A percentile compares a stretch with the other conserved stretches of the same genome.
phyloP scores from a whole-genome alignment of 805 yeast species.

The Yarrowia sp. region DNA sequence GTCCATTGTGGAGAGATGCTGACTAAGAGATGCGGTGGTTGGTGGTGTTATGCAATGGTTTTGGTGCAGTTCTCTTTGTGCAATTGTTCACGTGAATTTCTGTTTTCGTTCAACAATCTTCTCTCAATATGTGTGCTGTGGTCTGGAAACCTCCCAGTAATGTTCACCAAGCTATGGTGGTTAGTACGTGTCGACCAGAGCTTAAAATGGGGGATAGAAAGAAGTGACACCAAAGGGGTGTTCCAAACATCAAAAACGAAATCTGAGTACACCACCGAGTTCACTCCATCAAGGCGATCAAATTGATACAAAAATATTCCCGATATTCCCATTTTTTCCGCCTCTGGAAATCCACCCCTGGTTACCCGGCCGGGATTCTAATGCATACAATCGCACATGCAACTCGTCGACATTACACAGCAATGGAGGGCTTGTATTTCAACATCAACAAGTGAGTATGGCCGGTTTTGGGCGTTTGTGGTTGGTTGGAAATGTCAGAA shows the following conservation, averaged over 20 bases:
- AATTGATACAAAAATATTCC: not conserved
- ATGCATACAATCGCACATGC: conserved; percentile 20
- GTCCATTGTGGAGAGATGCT: not conserved
- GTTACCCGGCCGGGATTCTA: conserved; percentile 19
- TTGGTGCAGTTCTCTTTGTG: not conserved
- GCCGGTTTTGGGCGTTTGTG: not conserved
- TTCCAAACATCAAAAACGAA: no score
- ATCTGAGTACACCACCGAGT: no score
- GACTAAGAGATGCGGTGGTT: no score
- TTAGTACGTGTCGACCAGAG: conserved; percentile 8
- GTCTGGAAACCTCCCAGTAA: not conserved
- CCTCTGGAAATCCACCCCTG: not conserved
- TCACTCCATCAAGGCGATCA: not conserved
- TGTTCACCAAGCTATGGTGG: conserved; percentile 17
- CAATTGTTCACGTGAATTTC: not conserved
- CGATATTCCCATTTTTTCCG: not conserved
- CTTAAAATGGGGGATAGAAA: not conserved
- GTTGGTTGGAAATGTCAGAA: not conserved
- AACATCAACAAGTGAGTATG: conserved; percentile 61
- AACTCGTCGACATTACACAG: conserved; percentile 23
- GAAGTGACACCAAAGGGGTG: no score
- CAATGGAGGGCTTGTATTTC: conserved; percentile 91
- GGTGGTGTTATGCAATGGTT: no score
- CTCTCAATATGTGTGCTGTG: not conserved
- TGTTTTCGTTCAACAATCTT: not conserved